phyloP scores from a whole-genome alignment of 192 early-diverging fungal genomes.

The Linnemannia zychae region DNA sequence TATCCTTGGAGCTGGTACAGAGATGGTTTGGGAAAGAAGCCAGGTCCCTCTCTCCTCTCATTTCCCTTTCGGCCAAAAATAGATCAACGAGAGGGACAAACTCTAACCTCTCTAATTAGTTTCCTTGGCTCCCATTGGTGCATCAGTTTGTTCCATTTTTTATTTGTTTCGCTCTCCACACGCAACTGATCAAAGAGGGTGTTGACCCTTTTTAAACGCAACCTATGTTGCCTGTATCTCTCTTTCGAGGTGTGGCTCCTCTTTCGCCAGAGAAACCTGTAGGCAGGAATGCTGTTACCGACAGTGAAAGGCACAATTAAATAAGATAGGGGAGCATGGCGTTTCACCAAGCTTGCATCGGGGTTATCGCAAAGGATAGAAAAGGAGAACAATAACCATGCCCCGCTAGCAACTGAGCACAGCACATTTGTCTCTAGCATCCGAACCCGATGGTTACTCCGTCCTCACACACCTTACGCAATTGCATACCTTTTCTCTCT shows the following conservation, averaged over 20 bases:
- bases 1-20: no score
- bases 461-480: background rate
- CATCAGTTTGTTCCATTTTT: background rate
- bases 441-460: background rate
- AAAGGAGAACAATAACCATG: no score
- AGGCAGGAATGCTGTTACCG: background rate
- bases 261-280: no score
- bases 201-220: background rate
- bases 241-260: no score
- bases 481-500: background rate
- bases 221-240: no score
- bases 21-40: no score
- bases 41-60: background rate
- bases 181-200: no score
- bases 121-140: background rate
- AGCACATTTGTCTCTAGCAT: background rate
- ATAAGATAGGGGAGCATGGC: background rate
- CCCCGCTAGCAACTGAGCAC: background rate
- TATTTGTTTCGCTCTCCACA: background rate
- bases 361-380: background rate
- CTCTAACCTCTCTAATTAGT: constrained; percentile 3
- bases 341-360: background rate
- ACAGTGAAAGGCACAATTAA: background rate
- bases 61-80: background rate
- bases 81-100: background rate